Evolutionary conservation across 805 yeast genomes (phyloP).

Genomic region (Pichia ethanolica): DNA sequence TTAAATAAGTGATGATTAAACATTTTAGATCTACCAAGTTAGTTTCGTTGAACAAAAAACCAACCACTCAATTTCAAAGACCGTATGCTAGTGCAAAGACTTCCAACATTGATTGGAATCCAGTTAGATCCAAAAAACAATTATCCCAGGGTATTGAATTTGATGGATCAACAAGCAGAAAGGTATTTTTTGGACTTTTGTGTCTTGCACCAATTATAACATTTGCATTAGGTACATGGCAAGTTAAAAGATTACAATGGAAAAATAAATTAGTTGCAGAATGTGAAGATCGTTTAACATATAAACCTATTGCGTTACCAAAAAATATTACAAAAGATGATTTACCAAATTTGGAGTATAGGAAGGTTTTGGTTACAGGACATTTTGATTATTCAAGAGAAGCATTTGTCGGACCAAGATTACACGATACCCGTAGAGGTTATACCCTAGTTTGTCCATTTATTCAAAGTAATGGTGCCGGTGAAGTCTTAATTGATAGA

Average conservation of each 20-base stretch:
- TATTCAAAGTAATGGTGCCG: slow-evolving; percentile 63
- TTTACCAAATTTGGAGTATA: slow-evolving; percentile 66
- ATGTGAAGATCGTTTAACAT: slow-evolving; percentile 74
- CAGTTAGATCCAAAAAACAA: slow-evolving; percentile 46
- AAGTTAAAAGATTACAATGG: slow-evolving; percentile 78
- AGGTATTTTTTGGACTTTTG: slow-evolving; percentile 30
- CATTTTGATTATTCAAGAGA: slow-evolving; percentile 78
- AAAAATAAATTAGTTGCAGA: slow-evolving; percentile 74
- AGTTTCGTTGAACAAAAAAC: neutral
- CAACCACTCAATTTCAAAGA: slow-evolving; percentile 4
- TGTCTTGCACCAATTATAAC: slow-evolving; percentile 83
- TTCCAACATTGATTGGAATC: slow-evolving; percentile 79
- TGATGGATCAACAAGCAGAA: slow-evolving; percentile 17
- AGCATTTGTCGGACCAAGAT: slow-evolving; percentile 86
- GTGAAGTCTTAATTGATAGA: slow-evolving; percentile 74
- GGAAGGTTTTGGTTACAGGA: slow-evolving; percentile 73
- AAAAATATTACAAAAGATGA: slow-evolving; percentile 54
- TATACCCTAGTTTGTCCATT: slow-evolving; percentile 79
- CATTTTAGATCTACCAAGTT: neutral
- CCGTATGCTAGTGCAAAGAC: slow-evolving; percentile 42
- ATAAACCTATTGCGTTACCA: slow-evolving; percentile 69
- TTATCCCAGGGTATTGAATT: slow-evolving; percentile 27
- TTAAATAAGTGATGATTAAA: neutral
- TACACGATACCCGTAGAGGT: slow-evolving; percentile 66
- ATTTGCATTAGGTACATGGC: slow-evolving; percentile 90